Conservation (phyloP, 192 early-diverging fungal genomes). For the Mortierella hygrophila region DNA sequence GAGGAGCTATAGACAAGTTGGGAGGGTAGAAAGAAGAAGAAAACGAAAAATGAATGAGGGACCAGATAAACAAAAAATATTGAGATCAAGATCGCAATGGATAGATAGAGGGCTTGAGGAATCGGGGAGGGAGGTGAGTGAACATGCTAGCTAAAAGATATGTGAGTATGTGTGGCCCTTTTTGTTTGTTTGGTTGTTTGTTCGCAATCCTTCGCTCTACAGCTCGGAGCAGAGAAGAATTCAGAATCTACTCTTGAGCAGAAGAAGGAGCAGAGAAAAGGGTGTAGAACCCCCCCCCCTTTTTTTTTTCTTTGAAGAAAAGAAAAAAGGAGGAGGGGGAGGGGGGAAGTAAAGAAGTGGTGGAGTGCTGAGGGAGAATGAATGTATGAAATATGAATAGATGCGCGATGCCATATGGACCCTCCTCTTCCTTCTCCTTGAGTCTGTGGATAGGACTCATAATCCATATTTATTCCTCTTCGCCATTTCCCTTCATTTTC, state of each 20-base stretch:
- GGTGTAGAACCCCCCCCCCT: neutral
- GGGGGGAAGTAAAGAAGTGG: no score
- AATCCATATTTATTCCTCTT: neutral
- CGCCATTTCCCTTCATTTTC: neutral
- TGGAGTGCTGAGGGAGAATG: no score
- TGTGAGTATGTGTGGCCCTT: no score
- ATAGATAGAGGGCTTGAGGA: no score
- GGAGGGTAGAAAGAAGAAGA: neutral
- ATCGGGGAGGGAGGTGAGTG: no score
- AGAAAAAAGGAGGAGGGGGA: neutral
- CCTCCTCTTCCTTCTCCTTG: neutral
- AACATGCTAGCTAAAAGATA: no score
- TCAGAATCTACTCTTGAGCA: neutral
- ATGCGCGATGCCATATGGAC: neutral
- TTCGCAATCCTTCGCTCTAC: neutral
- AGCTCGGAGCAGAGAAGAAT: constrained; percentile 1
- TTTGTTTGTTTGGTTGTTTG: neutral
- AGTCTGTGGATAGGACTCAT: neutral
- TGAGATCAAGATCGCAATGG: neutral
- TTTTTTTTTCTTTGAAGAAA: neutral
- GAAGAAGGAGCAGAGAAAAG: neutral
- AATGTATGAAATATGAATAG: neutral
- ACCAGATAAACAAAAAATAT: neutral
- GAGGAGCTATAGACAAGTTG: no score
- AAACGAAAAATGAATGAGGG: neutral